Base-by-base conservation (phyloP, 768 basidiomycete genomes). In the Mycena maculata region DNA sequence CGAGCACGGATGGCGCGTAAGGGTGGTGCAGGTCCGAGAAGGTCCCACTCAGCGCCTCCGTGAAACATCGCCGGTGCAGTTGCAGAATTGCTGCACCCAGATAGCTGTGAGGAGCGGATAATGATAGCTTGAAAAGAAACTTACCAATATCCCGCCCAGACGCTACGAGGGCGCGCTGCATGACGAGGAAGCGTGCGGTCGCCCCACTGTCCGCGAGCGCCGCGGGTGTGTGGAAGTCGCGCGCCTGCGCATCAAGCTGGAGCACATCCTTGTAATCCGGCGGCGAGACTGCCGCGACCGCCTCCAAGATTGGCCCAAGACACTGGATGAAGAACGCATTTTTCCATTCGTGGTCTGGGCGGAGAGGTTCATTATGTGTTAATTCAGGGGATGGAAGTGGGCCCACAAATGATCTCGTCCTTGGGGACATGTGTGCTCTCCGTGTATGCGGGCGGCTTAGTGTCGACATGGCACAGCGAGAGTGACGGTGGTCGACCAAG, bases 401-500 rank as follows among this genome's bases (percentile, higher is more conserved):
- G 78, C 86, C 65, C 75, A 89, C 87, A 88, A 20, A 84, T 72
- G 52, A 87, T 80, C 60, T 85, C 84, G 62, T 85, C 82, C 42
- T 79, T 82, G 18, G 86, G 83, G 6, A 86, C 86, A 72, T 84
- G 65, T 0, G 62, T 54, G 59, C 44, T 63, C 42, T 71, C 69
- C 33, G 62, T 53, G 54, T 71, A 71, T 28, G 69, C 78, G 0
- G 88, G 88, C 1, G 84, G 81, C 63, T 87, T 85, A 45, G 86
- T 83, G 71, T 92, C 91, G 49, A 92, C 88, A 72, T 91, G 88
- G 15, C 83, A 80, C 61, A 91, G 77, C 62, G 82, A 87, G 54
- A 92, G 83, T 16, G 91, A 91, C 9, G 91, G 89, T 2, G 91
- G 91, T 11, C 91, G 87, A 27, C 91, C 89, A 20, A 92, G 85